Conservation (phyloP, 2,329 filamentous ascomycete species). For the Paramyrothecium sp. region DNA sequence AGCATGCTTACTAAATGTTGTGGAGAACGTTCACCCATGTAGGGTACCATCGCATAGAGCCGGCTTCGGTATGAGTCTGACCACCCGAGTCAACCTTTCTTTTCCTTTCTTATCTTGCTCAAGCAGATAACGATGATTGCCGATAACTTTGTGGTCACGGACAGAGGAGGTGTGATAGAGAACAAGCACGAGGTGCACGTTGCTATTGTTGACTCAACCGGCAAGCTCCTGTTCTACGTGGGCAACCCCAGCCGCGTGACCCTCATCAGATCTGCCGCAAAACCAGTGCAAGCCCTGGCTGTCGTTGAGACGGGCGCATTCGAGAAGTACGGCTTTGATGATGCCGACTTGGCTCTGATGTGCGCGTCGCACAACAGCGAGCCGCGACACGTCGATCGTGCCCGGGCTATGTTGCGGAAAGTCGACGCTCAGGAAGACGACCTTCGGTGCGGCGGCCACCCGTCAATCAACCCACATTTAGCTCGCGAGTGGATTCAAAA, state of each 20-base stretch:
- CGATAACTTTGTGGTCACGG: slow-evolving; percentile 29
- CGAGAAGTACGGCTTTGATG: slow-evolving; percentile 32
- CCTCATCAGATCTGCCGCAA: slow-evolving; percentile 42
- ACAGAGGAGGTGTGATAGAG: slow-evolving; percentile 38
- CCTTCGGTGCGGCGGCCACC: slow-evolving; percentile 41
- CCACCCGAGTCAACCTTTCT: too few species aligned
- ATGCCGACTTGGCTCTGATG: slow-evolving; percentile 42
- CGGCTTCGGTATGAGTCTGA: too few species aligned
- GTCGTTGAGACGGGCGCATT: slow-evolving; percentile 39
- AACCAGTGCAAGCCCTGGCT: slow-evolving; percentile 42
- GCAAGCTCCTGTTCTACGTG: slow-evolving; percentile 34
- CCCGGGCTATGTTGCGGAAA: slow-evolving; percentile 34
- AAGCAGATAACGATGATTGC: too few species aligned
- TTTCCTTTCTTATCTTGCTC: too few species aligned
- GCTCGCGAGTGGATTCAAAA: slow-evolving; percentile 36
- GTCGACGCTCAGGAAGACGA: slow-evolving; percentile 29
- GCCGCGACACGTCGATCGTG: slow-evolving; percentile 34
- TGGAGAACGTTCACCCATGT: too few species aligned
- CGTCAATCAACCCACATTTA: slow-evolving; percentile 29
- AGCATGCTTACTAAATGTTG: too few species aligned
- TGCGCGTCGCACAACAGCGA: slow-evolving; percentile 47
- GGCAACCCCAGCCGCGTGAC: slow-evolving; percentile 41
- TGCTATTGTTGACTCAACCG: slow-evolving; percentile 34
- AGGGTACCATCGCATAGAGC: too few species aligned
- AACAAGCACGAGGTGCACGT: slow-evolving; percentile 43